Base-by-base conservation (phyloP, 805 yeast genomes). In the Saturnispora gosingensis region DNA sequence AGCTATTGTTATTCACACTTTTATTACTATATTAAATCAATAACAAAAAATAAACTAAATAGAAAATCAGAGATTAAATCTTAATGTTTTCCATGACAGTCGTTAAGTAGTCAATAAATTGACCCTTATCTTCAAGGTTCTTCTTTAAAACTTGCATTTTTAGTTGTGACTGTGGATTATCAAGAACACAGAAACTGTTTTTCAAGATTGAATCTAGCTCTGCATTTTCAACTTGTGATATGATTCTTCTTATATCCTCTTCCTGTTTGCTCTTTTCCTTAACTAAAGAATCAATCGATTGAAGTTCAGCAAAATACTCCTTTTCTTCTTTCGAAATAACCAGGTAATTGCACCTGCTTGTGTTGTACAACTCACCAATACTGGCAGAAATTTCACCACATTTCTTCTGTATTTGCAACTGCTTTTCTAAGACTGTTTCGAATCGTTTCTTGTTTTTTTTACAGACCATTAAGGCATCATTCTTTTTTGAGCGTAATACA, bases 261-360 rank as follows among this genome's bases (percentile, higher is more conserved):
- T 56, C 42, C 6, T 59, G 59, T 7, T 52, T 27, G 49, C 60
- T 61, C 45, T 60, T 62, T 20, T 54, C 56, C 8, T 48, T 25
- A 1, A 58, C 56, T 30, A 54, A 40, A 3, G 49, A 46, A 11
- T 55, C 51, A 25, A 63, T 32, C 18, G 51, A 38, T 46, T 65
- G 59, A 47, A 67, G 52, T 45, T 64, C 66, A 27, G 51, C 56
- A 49, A 55, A 48, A 48, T 57, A 64, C 1, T 46, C 43, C n/a
- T 51, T 55, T 48, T 67, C 70, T 20, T 59, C 61, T 39, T 53
- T 58, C 1, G 67, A 60, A 15, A 65, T 48, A 2, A 53, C 58
- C 5, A 40, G 16, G 45, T 58, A 59, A n/a, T 50, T 42, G 15
- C 32, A 43, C 10, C 51, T 24, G n/a, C 44, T 43, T 6, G 25